phyloP scores from a whole-genome alignment of 2,329 filamentous ascomycete genomes.

The Chrysosporium keratinophilum region DNA sequence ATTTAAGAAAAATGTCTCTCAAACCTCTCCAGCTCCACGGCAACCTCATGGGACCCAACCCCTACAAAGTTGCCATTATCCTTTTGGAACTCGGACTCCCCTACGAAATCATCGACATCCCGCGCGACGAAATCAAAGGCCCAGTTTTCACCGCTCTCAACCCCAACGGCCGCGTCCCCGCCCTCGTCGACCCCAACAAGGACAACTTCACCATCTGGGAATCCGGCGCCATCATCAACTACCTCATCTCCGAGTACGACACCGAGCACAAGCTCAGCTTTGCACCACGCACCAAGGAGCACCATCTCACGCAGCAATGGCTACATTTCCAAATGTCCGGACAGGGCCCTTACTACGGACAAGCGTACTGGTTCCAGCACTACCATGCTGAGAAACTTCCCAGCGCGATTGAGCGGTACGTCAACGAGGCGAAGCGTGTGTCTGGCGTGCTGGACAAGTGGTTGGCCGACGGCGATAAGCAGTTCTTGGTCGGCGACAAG shows the following conservation, averaged over 20 bases:
- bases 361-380: slow-evolving; percentile 31
- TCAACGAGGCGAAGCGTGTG: slow-evolving; percentile 39
- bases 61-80: slow-evolving; percentile 20
- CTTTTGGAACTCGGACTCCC: slow-evolving; percentile 15
- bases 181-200: slow-evolving; percentile 40
- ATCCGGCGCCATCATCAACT: slow-evolving; percentile 43
- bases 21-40: slow-evolving; percentile 20
- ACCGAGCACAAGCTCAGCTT: slow-evolving; percentile 35
- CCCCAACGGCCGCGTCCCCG: slow-evolving; percentile 27
- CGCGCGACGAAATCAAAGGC: slow-evolving; percentile 5
- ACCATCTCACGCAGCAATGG: slow-evolving; percentile 34
- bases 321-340: slow-evolving; percentile 35
- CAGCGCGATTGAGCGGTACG: slow-evolving; percentile 40
- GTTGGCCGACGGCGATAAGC: slow-evolving; percentile 21
- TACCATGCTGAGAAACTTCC: slow-evolving; percentile 37
- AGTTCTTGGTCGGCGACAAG: slow-evolving; percentile 38
- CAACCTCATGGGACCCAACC: slow-evolving; percentile 11
- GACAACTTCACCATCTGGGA: slow-evolving; percentile 41
- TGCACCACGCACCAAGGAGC: slow-evolving; percentile 25
- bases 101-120: slow-evolving; percentile 6
- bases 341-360: slow-evolving; percentile 34
- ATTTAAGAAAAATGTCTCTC: slow-evolving; percentile 4
- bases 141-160: slow-evolving; percentile 21
- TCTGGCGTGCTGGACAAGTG: slow-evolving; percentile 37
- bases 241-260: slow-evolving; percentile 37